These are phyloP conservation scores for Arthrocladium fulminans DNA, from an alignment of 2,329 filamentous ascomycete genomes.

Conservation along the genomic window DNA sequence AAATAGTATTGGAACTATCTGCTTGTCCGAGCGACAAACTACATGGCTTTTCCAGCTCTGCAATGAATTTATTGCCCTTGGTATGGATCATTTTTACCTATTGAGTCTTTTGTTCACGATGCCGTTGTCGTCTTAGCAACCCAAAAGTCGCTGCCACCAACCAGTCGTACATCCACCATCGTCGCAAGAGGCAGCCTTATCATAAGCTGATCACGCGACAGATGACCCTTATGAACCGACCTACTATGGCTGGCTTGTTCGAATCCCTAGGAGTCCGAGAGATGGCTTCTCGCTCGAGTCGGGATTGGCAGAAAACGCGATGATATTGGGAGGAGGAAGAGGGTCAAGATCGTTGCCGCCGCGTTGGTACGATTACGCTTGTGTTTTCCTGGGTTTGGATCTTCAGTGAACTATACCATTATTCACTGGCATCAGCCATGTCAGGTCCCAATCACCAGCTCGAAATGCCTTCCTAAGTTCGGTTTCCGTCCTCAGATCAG, in stretches of 20 bases:
- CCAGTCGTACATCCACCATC: neutral
- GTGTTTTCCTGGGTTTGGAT: neutral
- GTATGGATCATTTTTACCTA: no score
- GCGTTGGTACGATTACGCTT: neutral
- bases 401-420: neutral
- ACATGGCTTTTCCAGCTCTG: no score
- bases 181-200: slow-evolving; percentile 1
- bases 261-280: neutral
- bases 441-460: neutral
- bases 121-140: no score
- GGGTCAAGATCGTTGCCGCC: neutral
- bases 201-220: neutral
- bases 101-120: no score
- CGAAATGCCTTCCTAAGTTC: no score
- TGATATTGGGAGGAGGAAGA: neutral
- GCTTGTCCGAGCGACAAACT: no score
- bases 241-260: slow-evolving; percentile 3
- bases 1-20: no score
- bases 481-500: no score
- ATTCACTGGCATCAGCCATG: no score
- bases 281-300: neutral
- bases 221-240: neutral
- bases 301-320: neutral
- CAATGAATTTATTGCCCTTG: no score
- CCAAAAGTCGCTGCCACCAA: slow-evolving; percentile 1